A percentile compares a stretch with the other conserved stretches of the same genome.
phyloP scores from a whole-genome alignment of 2,329 filamentous ascomycete species.

The Fonsecaea nubica region DNA sequence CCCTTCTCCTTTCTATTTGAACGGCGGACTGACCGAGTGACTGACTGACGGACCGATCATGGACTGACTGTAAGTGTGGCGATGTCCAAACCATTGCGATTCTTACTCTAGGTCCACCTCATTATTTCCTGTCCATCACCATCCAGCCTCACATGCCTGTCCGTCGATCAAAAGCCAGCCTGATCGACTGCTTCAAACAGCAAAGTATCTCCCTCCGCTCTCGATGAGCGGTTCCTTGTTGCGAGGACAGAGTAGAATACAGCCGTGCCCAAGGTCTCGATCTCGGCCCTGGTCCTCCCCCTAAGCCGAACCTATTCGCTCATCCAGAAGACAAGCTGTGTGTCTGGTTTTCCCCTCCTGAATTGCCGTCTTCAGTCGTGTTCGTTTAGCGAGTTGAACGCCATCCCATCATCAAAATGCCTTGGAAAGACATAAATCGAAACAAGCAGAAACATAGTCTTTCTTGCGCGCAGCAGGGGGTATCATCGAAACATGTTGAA shows the following conservation, averaged over 20 bases:
- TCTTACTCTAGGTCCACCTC: neutral
- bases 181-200: neutral
- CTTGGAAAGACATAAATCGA: conserved; percentile 11
- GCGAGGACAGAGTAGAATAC: neutral
- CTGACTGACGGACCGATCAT: neutral
- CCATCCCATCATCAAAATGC: conserved; percentile 25
- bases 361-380: neutral
- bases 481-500: conserved; percentile 40
- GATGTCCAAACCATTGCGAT: neutral
- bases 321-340: neutral
- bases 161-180: neutral
- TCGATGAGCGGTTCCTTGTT: neutral
- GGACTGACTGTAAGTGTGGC: neutral
- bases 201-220: neutral
- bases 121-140: neutral
- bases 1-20: neutral
- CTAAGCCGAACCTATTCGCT: neutral
- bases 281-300: neutral
- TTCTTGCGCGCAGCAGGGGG: conserved; percentile 34
- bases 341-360: neutral
- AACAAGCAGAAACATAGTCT: conserved; percentile 22
- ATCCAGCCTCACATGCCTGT: neutral
- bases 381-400: conserved; percentile 33
- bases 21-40: neutral
- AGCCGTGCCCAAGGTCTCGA: neutral